Conservation (phyloP, 495 filamentous ascomycete genomes). For the Hypoxylon trugodes region DNA sequence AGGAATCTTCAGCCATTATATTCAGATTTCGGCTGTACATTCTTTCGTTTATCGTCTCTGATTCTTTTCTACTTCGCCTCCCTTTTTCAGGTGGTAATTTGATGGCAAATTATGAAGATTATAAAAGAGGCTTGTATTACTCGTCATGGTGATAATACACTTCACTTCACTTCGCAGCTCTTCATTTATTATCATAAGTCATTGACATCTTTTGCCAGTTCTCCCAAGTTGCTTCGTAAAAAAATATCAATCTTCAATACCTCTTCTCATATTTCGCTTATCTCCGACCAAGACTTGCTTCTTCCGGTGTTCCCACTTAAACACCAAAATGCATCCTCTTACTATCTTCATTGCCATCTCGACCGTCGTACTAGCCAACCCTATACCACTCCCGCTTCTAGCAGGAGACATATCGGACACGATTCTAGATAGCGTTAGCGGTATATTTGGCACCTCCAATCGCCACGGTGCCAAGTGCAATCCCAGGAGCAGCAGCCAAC, state of each 20-base stretch:
- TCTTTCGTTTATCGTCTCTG: constrained; percentile 6
- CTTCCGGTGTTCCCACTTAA: neutral
- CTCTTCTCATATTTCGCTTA: neutral
- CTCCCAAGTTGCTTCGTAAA: neutral
- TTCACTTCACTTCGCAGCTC: neutral
- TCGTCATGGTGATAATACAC: neutral
- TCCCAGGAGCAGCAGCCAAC: neutral
- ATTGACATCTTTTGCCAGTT: neutral
- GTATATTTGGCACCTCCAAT: constrained; percentile 5
- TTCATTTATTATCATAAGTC: constrained; percentile 5
- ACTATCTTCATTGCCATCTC: constrained; percentile 22
- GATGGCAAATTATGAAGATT: neutral
- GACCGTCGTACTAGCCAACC: constrained; percentile 14
- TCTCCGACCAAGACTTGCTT: neutral
- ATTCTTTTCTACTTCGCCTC: constrained; percentile 24
- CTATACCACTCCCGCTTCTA: constrained; percentile 13
- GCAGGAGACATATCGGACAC: neutral
- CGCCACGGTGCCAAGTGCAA: neutral
- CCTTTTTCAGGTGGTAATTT: constrained; percentile 6
- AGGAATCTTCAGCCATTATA: constrained; percentile 39
- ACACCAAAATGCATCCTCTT: constrained; percentile 16
- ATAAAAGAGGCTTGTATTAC: constrained; percentile 11
- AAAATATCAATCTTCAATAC: neutral
- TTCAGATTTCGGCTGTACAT: constrained; percentile 8
- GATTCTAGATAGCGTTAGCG: constrained; percentile 2